Base-by-base conservation (phyloP, 371 early-diverging fungal genomes). In the Mucor circinelloides region DNA sequence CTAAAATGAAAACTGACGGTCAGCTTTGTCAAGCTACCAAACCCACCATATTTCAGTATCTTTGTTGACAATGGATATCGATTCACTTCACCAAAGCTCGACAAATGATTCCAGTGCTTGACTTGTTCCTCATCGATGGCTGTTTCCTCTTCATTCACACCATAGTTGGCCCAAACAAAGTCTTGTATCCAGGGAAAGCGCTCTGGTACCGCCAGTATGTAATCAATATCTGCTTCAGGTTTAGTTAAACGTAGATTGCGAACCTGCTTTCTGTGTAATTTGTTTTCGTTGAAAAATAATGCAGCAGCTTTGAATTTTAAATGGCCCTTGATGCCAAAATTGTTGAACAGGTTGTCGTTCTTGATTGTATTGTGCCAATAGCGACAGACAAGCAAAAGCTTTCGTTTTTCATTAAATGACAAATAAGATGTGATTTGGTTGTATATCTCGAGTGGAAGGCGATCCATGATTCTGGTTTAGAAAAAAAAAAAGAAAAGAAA, bases 341-440 rank as follows among this genome's bases (percentile, higher is more conserved):
- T 13, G 23, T 52, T 36, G 25, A 38, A 63, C 12, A 63, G 30
- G 19, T 52, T 52, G 34, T 27, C 54, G 19, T 34, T 38, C 6
- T 25, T 31, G 10, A 63, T 52, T 17, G 25, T 15, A 1, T 40
- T 54, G 28, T 54, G 27, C 52, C 63, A 63, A n/a, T 54, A 21
- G 3, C 40, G 63, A 38, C 55, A 54, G 1, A 63, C 54, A 2
- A 23, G 28, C n/a, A 52, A 38, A 8, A 63, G 63, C 19, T 63
- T 27, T 9, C 23, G 38, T n/a, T 63, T 63, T 25, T 63, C 54
- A 17, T 17, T 25, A 36, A 13, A 63, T 15, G 52, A 38, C 27
- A 63, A 28, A 28, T 63, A 54, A 9, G 52, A 38, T 4, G 55
- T 63, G 15, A 63, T 63, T 34, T 63, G 8, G 23, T 21, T 46